phyloP scores from a whole-genome alignment of 352 stramenopile species.

The Pythium diclinum region DNA sequence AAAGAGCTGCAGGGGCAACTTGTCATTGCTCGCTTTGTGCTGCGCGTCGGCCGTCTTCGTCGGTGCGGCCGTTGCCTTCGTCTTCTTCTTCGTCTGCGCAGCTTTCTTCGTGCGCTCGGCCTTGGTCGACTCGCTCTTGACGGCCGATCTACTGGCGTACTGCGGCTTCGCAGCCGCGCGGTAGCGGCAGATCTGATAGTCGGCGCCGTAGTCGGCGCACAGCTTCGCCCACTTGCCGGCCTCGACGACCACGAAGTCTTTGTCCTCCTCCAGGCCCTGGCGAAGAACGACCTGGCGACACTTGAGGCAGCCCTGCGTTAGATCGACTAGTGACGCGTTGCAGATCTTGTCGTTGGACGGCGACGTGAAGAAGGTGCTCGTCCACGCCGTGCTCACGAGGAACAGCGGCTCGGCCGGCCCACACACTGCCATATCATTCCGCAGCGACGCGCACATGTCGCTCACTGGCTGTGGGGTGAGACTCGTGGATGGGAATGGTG shows the following conservation, averaged over 20 bases:
- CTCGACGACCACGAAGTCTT: constrained; percentile 25
- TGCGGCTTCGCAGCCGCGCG: neutral
- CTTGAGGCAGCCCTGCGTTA: constrained; percentile 17
- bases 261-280: constrained; percentile 20
- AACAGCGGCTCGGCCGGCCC: constrained; percentile 3
- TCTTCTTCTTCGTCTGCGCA: neutral
- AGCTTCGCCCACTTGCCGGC: constrained; percentile 5
- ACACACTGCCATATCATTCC: neutral
- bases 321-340: constrained; percentile 27
- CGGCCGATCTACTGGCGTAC: neutral
- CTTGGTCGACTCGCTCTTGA: constrained; percentile 2
- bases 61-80: no score
- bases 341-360: constrained; percentile 6
- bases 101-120: neutral
- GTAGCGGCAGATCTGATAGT: constrained; percentile 11
- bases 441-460: neutral
- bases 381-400: constrained; percentile 26
- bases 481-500: no score
- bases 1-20: neutral
- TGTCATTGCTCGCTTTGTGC: neutral
- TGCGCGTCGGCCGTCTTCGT: no score
- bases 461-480: no score
- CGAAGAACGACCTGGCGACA: constrained; percentile 26
- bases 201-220: neutral
- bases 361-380: constrained; percentile 19